Evolutionary conservation across 2,329 filamentous ascomycete species (phyloP).

Genomic region (Cadophora sp.): DNA sequence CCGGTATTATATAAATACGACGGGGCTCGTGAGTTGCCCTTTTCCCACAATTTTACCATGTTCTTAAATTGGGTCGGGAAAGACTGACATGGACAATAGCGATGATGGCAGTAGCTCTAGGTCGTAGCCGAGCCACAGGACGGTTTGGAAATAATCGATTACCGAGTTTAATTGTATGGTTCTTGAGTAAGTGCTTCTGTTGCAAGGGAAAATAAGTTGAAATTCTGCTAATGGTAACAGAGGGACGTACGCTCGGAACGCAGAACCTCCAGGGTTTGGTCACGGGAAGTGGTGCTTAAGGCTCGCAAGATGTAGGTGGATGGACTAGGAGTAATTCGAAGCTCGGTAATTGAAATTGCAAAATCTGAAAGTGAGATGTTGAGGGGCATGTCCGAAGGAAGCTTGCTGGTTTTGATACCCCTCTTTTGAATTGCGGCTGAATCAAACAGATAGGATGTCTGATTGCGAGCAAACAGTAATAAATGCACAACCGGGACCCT

Average conservation of each 20-base stretch:
- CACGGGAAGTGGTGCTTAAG: slow-evolving; percentile 12
- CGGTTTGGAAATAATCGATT: slow-evolving; percentile 35
- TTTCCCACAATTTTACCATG: background rate
- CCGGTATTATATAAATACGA: slow-evolving; percentile 35
- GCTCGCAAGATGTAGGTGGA: too few relatives aligned
- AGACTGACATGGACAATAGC: slow-evolving; percentile 21
- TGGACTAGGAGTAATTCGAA: too few relatives aligned
- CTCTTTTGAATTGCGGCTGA: background rate
- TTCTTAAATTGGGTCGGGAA: background rate
- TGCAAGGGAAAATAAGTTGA: background rate
- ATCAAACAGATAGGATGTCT: too few relatives aligned
- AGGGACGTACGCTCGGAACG: slow-evolving; percentile 27
- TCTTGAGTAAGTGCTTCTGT: slow-evolving; percentile 32
- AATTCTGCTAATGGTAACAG: slow-evolving; percentile 5
- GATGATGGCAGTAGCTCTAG: slow-evolving; percentile 38
- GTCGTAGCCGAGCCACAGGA: slow-evolving; percentile 37
- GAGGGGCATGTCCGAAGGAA: background rate
- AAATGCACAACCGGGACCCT: too few relatives aligned
- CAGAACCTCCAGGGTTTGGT: slow-evolving; percentile 22
- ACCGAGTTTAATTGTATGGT: slow-evolving; percentile 39
- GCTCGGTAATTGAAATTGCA: too few relatives aligned
- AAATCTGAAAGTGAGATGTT: too few relatives aligned
- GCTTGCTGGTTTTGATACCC: background rate
- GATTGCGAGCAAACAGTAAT: too few relatives aligned
- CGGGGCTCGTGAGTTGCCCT: slow-evolving; percentile 29